phyloP scores from a whole-genome alignment of 148 eudicot genomes.

The Rhododendron williamsianum region DNA sequence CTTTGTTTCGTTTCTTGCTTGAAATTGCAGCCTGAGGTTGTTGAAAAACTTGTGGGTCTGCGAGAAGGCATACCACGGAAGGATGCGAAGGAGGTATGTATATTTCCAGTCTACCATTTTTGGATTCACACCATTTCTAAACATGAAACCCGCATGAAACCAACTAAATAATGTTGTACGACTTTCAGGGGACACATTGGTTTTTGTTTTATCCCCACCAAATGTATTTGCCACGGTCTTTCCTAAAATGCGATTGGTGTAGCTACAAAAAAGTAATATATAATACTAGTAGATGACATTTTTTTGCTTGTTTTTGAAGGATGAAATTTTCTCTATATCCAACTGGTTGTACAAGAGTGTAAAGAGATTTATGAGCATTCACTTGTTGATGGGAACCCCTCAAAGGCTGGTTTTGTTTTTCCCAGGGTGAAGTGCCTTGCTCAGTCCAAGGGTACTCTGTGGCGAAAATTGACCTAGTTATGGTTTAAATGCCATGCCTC shows the following conservation, averaged over 20 bases:
- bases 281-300: not conserved
- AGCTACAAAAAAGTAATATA: not conserved
- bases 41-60: slow-evolving; percentile 79
- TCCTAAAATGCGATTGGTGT: not conserved
- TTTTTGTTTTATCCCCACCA: not conserved
- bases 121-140: not conserved
- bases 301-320: not conserved
- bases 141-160: too few species aligned
- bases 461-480: slow-evolving; percentile 17
- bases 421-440: slow-evolving; percentile 75
- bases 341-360: slow-evolving; percentile 93
- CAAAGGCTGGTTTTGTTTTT: slow-evolving; percentile 85
- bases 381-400: slow-evolving; percentile 79
- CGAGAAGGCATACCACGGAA: slow-evolving; percentile 97
- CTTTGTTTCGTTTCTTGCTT: not conserved
- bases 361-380: slow-evolving; percentile 80
- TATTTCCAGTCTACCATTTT: not conserved
- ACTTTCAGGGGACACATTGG: not conserved
- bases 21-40: slow-evolving; percentile 76
- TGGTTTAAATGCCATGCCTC: too few species aligned
- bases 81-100: slow-evolving; percentile 88
- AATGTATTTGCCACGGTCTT: not conserved
- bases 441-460: slow-evolving; percentile 9
- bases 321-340: not conserved
- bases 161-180: not conserved